A percentile compares a stretch with the other conserved stretches of the same genome.
Evolutionary conservation across 495 filamentous ascomycete species (phyloP).

Genomic region (Letharia lupina): DNA sequence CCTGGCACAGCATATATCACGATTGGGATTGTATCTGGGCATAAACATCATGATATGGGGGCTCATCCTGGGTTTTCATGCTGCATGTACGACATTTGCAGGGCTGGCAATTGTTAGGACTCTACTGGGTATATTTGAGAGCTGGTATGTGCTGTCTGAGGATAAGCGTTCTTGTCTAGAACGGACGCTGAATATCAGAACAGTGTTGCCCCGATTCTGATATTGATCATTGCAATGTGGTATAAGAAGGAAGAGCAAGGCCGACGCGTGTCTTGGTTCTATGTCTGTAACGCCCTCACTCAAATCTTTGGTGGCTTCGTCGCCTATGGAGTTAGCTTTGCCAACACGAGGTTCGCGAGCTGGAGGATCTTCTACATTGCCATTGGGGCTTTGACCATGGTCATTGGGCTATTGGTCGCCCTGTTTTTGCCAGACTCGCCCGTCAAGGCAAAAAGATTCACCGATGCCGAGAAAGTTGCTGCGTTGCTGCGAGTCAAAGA

Average conservation of each 20-base stretch:
- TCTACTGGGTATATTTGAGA: conserved; percentile 61
- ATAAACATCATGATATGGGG: conserved; percentile 59
- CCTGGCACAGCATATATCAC: conserved; percentile 21
- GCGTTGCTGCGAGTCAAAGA: conserved; percentile 42
- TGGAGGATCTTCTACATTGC: conserved; percentile 56
- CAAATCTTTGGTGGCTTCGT: conserved; percentile 48
- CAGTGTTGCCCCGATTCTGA: conserved; percentile 32
- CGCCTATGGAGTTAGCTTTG: conserved; percentile 51
- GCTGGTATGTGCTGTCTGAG: conserved; percentile 38
- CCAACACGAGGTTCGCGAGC: conserved; percentile 32
- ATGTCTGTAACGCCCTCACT: conserved; percentile 21
- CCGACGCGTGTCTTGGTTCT: conserved; percentile 58
- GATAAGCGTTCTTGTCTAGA: neutral
- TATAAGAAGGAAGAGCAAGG: conserved; percentile 62
- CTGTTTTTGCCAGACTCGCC: conserved; percentile 43
- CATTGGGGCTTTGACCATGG: conserved; percentile 46
- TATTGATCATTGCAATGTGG: conserved; percentile 64
- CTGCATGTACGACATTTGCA: conserved; percentile 49
- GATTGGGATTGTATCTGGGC: conserved; percentile 39
- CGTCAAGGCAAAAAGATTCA: conserved; percentile 42
- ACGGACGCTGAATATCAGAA: neutral
- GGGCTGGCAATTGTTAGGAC: conserved; percentile 50
- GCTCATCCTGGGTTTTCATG: conserved; percentile 45
- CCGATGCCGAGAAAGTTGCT: conserved; percentile 41
- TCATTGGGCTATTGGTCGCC: conserved; percentile 43